phyloP scores from a whole-genome alignment of 345 rosid genomes.

The Populus euphratica region DNA sequence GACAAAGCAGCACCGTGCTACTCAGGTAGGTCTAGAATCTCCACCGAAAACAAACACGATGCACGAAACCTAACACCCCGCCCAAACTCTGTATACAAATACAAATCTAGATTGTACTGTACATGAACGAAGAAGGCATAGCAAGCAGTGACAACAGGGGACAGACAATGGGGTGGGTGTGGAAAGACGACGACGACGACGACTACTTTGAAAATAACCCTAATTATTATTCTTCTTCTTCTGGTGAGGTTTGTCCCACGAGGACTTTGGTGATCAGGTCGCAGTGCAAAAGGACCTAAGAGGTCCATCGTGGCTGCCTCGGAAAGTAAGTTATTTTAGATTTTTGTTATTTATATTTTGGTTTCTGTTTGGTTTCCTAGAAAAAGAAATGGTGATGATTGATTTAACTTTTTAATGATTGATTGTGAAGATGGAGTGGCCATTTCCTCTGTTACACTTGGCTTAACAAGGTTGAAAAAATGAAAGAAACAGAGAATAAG shows the following conservation, averaged over 20 bases:
- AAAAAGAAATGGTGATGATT: not conserved
- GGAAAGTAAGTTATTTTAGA: conserved; percentile 47
- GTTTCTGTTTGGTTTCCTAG: not conserved
- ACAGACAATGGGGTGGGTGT: conserved; percentile 28
- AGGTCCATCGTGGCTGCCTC: conserved; percentile 63
- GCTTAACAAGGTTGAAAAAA: no score
- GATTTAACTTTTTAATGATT: not conserved
- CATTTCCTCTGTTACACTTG: not conserved
- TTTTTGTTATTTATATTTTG: not conserved
- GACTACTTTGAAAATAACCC: not conserved
- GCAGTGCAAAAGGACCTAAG: conserved; percentile 71
- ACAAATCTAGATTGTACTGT: not conserved
- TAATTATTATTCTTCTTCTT: not conserved
- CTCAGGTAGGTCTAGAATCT: not conserved
- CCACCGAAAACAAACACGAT: not conserved
- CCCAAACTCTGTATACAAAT: not conserved
- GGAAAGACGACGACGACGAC: conserved; percentile 18
- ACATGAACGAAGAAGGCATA: not conserved
- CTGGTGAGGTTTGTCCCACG: conserved; percentile 50
- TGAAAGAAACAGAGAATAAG: no score
- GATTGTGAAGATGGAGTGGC: not conserved
- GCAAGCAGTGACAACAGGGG: not conserved
- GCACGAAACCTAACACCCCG: not conserved
- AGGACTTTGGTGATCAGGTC: conserved; percentile 52
- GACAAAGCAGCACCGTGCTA: not conserved